Evolutionary conservation across 768 basidiomycete species (phyloP).

Genomic region (Coprinopsis marcescibilis): DNA sequence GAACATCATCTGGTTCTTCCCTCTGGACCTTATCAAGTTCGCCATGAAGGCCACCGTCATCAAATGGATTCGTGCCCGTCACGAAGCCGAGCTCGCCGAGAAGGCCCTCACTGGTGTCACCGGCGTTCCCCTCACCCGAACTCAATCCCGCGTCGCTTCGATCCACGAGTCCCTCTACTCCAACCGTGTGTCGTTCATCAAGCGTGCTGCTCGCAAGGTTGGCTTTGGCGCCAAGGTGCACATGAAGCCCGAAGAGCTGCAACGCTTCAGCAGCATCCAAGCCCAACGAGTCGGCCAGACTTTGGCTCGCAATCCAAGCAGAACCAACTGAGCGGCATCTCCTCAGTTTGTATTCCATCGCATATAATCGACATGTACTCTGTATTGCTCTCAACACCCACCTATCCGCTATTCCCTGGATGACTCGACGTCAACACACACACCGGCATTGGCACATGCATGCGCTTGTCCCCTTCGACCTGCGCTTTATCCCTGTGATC

Average conservation of each 20-base stretch:
- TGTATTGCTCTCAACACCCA: no score
- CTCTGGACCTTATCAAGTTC: conserved; percentile 95
- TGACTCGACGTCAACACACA: no score
- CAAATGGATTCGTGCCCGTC: conserved; percentile 70
- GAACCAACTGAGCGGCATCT: conserved; percentile 10
- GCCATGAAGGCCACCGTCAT: conserved; percentile 93
- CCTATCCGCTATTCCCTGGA: no score
- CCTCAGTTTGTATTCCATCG: no score
- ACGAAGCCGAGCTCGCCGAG: conserved; percentile 36
- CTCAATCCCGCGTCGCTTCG: conserved; percentile 86
- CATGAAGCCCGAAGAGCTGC: conserved; percentile 69
- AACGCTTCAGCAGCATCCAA: conserved; percentile 83
- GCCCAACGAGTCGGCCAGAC: conserved; percentile 69
- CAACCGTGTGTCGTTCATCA: conserved; percentile 92
- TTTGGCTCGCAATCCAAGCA: conserved; percentile 67
- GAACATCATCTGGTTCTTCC: conserved; percentile 96
- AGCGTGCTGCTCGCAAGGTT: conserved; percentile 77
- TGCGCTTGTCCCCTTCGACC: no score
- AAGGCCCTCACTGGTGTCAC: conserved; percentile 21
- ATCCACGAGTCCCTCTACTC: conserved; percentile 92
- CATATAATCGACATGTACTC: no score
- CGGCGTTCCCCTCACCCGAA: conserved; percentile 76
- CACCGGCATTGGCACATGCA: no score
- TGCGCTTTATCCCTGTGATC: no score
- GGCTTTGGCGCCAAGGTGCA: conserved; percentile 76